phyloP scores from a whole-genome alignment of 1,284 basidiomycete genomes.

The Marasmius tenuissimus region DNA sequence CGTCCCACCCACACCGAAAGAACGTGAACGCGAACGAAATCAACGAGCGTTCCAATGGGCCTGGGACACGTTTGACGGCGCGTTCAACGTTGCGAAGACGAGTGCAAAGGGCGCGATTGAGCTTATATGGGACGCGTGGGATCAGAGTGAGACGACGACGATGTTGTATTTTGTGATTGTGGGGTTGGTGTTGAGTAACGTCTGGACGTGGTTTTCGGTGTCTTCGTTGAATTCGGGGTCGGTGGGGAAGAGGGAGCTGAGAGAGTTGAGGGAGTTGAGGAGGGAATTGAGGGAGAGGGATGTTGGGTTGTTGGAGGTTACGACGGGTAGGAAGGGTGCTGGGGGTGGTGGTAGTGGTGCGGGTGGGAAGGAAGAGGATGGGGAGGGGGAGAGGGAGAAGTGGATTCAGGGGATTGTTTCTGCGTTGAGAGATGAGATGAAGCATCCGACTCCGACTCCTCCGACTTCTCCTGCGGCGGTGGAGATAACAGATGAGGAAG shows the following conservation, averaged over 20 bases:
- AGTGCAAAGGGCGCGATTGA: conserved; percentile 71
- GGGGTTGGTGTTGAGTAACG: conserved; percentile 72
- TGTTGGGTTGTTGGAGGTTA: background rate
- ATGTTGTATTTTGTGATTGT: conserved; percentile 75
- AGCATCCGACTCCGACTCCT: conserved; percentile 37
- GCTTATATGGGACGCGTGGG: conserved; percentile 73
- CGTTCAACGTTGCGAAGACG: conserved; percentile 65
- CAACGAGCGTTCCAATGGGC: conserved; percentile 81
- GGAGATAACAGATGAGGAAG: conserved; percentile 17
- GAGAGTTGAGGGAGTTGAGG: background rate
- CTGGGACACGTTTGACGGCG: conserved; percentile 79
- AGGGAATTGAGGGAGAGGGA: conserved; percentile 44
- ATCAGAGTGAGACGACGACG: conserved; percentile 66
- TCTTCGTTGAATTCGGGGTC: background rate
- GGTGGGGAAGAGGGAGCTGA: background rate
- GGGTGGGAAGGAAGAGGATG: conserved; percentile 19
- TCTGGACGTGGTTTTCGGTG: conserved; percentile 67
- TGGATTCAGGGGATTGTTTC: conserved; percentile 72
- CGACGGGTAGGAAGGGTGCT: conserved; percentile 40
- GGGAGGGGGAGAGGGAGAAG: conserved; percentile 66
- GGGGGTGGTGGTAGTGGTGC: conserved; percentile 39
- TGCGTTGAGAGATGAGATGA: conserved; percentile 69
- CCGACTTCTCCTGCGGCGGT: conserved; percentile 5
- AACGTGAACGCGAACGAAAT: conserved; percentile 68
- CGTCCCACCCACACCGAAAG: conserved; percentile 26